Evolutionary conservation across 176 grass and related monocot genomes (phyloP), one percentile per base, ranked within the genome.

Genomic region (Microstegium vimineum): DNA sequence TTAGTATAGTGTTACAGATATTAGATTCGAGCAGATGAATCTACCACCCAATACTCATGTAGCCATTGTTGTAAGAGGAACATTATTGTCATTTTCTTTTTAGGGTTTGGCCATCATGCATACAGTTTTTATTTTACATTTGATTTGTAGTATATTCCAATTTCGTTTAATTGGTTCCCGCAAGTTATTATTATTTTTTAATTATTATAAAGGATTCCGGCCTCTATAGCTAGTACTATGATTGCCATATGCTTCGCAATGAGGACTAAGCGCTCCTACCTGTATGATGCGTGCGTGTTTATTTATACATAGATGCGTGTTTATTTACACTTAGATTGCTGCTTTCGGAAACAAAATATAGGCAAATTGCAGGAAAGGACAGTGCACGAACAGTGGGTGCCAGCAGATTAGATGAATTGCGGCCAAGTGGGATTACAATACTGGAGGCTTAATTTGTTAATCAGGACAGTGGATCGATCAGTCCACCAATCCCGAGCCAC

Each of bases 401-500:
- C 82, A 81, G 71, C 15, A 4, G 52, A 76, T 64, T 76, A 85
- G 54, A 77, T 89, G 65, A 85, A 77, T 30, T 77, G 42, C n/a
- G n/a, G n/a, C 77, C 77, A 85, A 61, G 74, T 89, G 71, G 82
- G 71, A 70, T 36, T 71, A 85, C 41, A 76, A 81, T 76, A 85
- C 26, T 41, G 70, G 42, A 22, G 25, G 25, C 77, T 63, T n/a
- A n/a, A n/a, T n/a, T 85, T 75, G 62, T 75, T 84, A 75, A 74
- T 61, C 51, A 60, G 82, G 17, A 67, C 20, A 51, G 70, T 75
- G 87, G 82, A 26, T 57, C 52, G 8, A 57, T 23, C 52, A 80
- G 77, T 77, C 71, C 81, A 76, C 87, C 82, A 76, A 85, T 89
- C 87, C 77, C 87, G 25, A 85, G 77, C 22, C 77, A 72, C 77